Base-by-base conservation (phyloP, 148 eudicot genomes). In the Agrostemma githago region DNA sequence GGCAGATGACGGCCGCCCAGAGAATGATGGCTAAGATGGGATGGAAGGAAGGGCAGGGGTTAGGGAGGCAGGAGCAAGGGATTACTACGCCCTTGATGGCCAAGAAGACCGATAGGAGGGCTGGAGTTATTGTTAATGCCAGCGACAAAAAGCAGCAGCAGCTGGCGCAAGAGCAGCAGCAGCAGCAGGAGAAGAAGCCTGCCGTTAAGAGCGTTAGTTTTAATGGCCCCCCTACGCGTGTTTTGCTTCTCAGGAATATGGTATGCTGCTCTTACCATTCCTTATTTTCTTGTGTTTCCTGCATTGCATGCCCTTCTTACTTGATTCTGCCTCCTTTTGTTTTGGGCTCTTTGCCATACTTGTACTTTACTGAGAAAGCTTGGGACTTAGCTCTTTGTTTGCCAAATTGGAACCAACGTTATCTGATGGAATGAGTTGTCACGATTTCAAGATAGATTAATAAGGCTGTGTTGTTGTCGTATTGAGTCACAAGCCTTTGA, bases 1-100 rank as follows among this genome's bases (percentile, higher is more conserved):
- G 98, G 69, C 90, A 91, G 53, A 94, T 94, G 98, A 94, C 97
- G 8, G 93, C 93, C 0, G 98, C 98, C 0, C 98, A 94, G 82
- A 83, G 98, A 75, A 94, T 94, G 98, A 94, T 94, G 98, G 97
- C 97, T 10, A 94, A 88, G 78, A 94, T 94, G 98, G 98, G 98
- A 58, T 94, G 98, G 98, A 94, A 94, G 70, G 80, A 84, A 53
- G 98, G 98, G 64, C 98, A 94, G 62, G 98, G 98, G 44, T 71
- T 94, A 37, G 98, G 98, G 72, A 91, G 82, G 72, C 92, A 78
- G 81, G 98, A 94, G 80, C 98, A 94, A 75, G 98, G 98, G 81
- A 94, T 94, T 57, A 94, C 98, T 0, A 91, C 97, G 4, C 97
- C 98, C 0, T 77, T 94, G 82, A 78, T 94, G 93, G 97, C 93